Base-by-base conservation (phyloP, 352 stramenopile species). In the Phytophthora pistaciae region DNA sequence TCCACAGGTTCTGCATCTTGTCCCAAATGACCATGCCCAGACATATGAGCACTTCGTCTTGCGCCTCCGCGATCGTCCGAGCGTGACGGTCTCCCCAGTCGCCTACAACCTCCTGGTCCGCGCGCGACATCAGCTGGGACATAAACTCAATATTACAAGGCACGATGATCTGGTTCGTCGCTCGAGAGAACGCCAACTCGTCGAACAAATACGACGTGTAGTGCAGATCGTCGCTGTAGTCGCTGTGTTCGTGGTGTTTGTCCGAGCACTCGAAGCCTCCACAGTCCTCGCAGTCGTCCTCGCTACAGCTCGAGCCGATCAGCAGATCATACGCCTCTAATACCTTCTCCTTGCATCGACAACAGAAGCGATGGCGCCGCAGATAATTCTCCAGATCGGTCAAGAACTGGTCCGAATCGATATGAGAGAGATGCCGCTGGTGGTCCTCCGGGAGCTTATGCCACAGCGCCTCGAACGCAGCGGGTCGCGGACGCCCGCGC, bases 21-120 rank as follows among this genome's bases (percentile, higher is more conserved):
- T 96, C 89, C 89, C 89, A 96, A 66, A 96, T 94, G 33, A 96
- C 86, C 77, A 96, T 94, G 0, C 89, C 89, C 3, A 96, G 72
- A 64, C 89, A 96, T 42, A 92, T 93, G 23, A 96, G 80, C 56
- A 96, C 89, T 74, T 96, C 89, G 61, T 96, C 89, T 58, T 96
- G 89, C 13, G 89, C 89, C 59, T 96, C 89, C 0, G 89, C 85
- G 65, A 96, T 94, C 38, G 89, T 96, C 0, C 89, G 87, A 42
- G 89, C 89, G 49, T 96, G 89, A 3, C 89, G 86, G 50, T 96
- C 89, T 3, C 87, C 87, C 87, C 87, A 95, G 60, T 95, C 87
- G 9, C 88, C 84, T 0, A 95, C 85, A 40, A 95, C 79, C 64
- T 96, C 86, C 56, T 96, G 89, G 62, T 95, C 88, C 29, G 89